Conservation (phyloP, 352 stramenopile genomes). For the Globisporangium alternatum region DNA sequence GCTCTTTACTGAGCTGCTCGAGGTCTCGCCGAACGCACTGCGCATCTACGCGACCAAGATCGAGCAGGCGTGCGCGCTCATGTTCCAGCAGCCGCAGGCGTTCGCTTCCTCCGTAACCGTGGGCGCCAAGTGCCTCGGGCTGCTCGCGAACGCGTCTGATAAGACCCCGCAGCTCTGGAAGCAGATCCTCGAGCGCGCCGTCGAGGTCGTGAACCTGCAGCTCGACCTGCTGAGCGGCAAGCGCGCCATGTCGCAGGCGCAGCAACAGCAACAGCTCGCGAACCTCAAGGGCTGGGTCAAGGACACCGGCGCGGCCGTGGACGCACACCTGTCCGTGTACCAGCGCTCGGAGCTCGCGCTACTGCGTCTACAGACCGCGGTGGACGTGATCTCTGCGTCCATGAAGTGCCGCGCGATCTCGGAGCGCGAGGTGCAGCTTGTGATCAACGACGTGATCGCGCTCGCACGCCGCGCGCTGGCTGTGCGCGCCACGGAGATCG, state of each 20-base stretch:
- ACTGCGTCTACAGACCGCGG: slow-evolving; percentile 34
- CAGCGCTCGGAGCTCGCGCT: slow-evolving; percentile 48
- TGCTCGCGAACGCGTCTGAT: slow-evolving; percentile 59
- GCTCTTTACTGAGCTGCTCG: slow-evolving; percentile 46
- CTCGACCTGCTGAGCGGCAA: slow-evolving; percentile 67
- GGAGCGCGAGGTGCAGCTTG: slow-evolving; percentile 74
- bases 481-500: slow-evolving; percentile 65
- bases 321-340: slow-evolving; percentile 46
- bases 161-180: slow-evolving; percentile 62
- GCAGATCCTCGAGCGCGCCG: slow-evolving; percentile 54
- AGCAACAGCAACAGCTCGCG: slow-evolving; percentile 26
- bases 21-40: slow-evolving; percentile 51
- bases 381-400: slow-evolving; percentile 38
- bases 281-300: slow-evolving; percentile 66
- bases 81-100: slow-evolving; percentile 29
- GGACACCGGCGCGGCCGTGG: slow-evolving; percentile 29
- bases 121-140: slow-evolving; percentile 40
- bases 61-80: slow-evolving; percentile 42
- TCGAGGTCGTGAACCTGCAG: slow-evolving; percentile 63
- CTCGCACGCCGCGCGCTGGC: slow-evolving; percentile 59
- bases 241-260: slow-evolving; percentile 22
- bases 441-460: slow-evolving; percentile 50
- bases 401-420: slow-evolving; percentile 52
- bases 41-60: slow-evolving; percentile 62
- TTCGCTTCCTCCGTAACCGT: slow-evolving; percentile 22